These are phyloP conservation scores for Huiozyma sinensis DNA, from an alignment of 805 yeast species.

Conservation along the genomic window DNA sequence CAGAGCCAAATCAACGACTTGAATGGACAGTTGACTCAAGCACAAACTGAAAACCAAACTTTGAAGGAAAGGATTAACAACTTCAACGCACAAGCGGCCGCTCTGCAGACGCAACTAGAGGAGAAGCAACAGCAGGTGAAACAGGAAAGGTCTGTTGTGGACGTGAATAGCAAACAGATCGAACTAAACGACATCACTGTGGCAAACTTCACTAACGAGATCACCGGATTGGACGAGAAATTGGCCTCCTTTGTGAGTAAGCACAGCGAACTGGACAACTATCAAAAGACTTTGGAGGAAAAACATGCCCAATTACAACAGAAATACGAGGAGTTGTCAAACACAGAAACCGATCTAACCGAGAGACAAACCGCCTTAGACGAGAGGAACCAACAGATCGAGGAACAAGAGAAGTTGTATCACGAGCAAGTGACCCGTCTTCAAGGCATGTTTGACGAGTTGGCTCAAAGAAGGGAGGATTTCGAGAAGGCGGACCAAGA, in stretches of 20 bases:
- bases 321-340: constrained; percentile 25
- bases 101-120: constrained; percentile 46
- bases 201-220: constrained; percentile 34
- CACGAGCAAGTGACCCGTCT: constrained; percentile 30
- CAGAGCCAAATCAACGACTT: constrained; percentile 53
- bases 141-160: constrained; percentile 50
- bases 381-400: constrained; percentile 26
- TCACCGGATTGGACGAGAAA: constrained; percentile 26
- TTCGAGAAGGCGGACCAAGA: constrained; percentile 33
- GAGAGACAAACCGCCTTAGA: constrained; percentile 29
- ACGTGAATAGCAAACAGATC: constrained; percentile 61
- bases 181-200: constrained; percentile 48
- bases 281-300: constrained; percentile 30
- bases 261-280: constrained; percentile 29
- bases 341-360: constrained; percentile 28
- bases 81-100: constrained; percentile 55
- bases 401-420: constrained; percentile 29
- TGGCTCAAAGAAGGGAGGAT: constrained; percentile 29
- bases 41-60: constrained; percentile 55
- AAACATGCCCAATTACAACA: constrained; percentile 28
- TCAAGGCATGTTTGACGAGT: constrained; percentile 26
- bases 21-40: constrained; percentile 48
- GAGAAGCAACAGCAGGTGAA: constrained; percentile 42
- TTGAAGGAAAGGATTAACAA: constrained; percentile 59
- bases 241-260: constrained; percentile 18